A percentile compares a stretch with the other conserved stretches of the same genome.
phyloP scores from a whole-genome alignment of 2,329 filamentous ascomycete species.

The Phialophora macrospora region DNA sequence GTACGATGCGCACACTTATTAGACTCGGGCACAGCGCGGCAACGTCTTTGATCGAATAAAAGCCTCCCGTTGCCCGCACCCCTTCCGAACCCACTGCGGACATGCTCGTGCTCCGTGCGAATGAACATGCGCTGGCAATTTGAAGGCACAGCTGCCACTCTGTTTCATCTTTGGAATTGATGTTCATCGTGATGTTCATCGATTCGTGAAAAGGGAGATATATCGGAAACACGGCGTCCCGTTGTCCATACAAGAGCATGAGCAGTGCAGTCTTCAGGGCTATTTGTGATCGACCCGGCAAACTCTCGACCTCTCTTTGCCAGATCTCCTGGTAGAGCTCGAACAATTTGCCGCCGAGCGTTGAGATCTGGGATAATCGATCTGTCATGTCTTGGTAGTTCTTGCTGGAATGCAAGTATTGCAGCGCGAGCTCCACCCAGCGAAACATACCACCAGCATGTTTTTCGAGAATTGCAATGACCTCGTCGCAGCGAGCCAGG shows the following conservation, averaged over 20 bases:
- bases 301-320: background rate
- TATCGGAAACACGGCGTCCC: too few relatives aligned
- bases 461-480: background rate
- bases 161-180: too few relatives aligned
- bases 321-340: background rate
- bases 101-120: background rate
- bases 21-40: background rate
- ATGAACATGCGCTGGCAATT: background rate
- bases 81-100: background rate
- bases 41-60: background rate
- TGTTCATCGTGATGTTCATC: too few relatives aligned
- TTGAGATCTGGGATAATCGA: background rate
- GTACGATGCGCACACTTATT: background rate
- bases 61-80: background rate
- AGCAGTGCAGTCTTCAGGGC: background rate
- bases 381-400: background rate
- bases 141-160: background rate
- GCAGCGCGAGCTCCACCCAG: background rate
- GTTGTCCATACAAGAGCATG: background rate
- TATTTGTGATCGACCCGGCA: background rate
- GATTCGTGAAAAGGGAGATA: too few relatives aligned
- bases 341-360: background rate
- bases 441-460: conserved; percentile 1
- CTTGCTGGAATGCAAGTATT: conserved; percentile 4
- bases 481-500: background rate